phyloP scores from a whole-genome alignment of 257 asterid species.

The Solanum pinnatisectum region DNA sequence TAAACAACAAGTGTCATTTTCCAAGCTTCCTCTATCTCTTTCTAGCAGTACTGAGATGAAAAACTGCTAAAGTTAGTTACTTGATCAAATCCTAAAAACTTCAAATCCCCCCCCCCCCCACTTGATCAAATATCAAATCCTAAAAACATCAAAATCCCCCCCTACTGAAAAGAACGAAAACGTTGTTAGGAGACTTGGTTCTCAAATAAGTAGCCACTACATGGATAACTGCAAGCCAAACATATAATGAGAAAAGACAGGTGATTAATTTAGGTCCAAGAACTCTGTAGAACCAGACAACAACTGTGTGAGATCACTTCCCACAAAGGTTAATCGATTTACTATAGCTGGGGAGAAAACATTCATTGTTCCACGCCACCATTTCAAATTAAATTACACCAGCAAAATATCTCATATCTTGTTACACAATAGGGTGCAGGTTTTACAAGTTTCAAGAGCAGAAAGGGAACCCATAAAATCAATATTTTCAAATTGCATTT shows the following conservation, averaged over 20 bases:
- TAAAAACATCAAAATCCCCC: not conserved
- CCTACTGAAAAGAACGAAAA: not conserved
- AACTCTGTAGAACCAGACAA: not conserved
- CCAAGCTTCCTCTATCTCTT: not conserved
- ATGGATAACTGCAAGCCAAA: not conserved
- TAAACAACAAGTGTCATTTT: not conserved
- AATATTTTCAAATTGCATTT: not conserved
- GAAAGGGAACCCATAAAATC: not conserved
- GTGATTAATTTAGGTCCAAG: not conserved
- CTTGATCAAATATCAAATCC: not conserved
- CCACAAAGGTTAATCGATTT: not conserved
- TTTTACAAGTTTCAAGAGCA: not conserved
- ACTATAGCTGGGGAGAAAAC: not conserved
- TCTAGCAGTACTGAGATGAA: not conserved
- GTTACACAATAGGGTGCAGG: not conserved
- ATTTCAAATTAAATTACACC: not conserved
- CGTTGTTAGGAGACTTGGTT: not conserved
- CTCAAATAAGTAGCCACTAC: not conserved
- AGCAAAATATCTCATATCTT: not conserved
- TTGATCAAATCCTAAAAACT: not conserved
- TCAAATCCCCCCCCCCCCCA: not conserved
- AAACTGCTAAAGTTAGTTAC: not conserved
- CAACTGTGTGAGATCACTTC: not conserved
- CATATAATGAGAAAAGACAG: not conserved
- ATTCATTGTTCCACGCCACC: not conserved